phyloP scores from a whole-genome alignment of 352 stramenopile species.

The Globisporangium yorkense region DNA sequence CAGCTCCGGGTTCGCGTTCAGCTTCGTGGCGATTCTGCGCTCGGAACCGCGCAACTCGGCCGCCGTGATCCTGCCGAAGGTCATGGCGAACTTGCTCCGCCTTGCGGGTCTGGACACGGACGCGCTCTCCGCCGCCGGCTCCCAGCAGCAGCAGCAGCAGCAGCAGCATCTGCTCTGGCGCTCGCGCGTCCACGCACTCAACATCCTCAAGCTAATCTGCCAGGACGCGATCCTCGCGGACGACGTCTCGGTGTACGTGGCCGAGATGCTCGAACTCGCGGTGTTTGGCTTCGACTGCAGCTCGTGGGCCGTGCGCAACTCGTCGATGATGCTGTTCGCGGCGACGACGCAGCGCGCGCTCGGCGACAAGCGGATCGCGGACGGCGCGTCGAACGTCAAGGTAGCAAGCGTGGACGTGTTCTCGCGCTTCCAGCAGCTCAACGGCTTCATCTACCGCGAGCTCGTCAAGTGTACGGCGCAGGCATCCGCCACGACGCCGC shows the following conservation, averaged over 20 bases:
- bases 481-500: conserved; percentile 13
- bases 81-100: conserved; percentile 64
- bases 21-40: conserved; percentile 83
- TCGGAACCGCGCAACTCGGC: conserved; percentile 79
- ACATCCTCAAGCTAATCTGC: conserved; percentile 89
- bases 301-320: conserved; percentile 88
- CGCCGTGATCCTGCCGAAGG: conserved; percentile 66
- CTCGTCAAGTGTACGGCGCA: conserved; percentile 31
- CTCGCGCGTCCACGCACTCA: conserved; percentile 79
- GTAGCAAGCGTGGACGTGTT: conserved; percentile 75
- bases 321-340: conserved; percentile 90
- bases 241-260: conserved; percentile 78
- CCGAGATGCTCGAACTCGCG: conserved; percentile 78
- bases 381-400: conserved; percentile 52
- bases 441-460: conserved; percentile 51
- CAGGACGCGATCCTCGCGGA: conserved; percentile 84
- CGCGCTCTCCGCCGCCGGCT: conserved; percentile 20
- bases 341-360: conserved; percentile 73
- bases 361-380: conserved; percentile 79
- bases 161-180: conserved; percentile 61
- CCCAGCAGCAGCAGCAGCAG: conserved; percentile 20
- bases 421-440: conserved; percentile 67
- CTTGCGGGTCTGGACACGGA: conserved; percentile 61
- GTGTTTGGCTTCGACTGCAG: conserved; percentile 81
- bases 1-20: conserved; percentile 85